Evolutionary conservation across 2,329 filamentous ascomycete genomes (phyloP), one percentile per base, ranked within the genome.

Genomic region (Geoglossum cookeanum): DNA sequence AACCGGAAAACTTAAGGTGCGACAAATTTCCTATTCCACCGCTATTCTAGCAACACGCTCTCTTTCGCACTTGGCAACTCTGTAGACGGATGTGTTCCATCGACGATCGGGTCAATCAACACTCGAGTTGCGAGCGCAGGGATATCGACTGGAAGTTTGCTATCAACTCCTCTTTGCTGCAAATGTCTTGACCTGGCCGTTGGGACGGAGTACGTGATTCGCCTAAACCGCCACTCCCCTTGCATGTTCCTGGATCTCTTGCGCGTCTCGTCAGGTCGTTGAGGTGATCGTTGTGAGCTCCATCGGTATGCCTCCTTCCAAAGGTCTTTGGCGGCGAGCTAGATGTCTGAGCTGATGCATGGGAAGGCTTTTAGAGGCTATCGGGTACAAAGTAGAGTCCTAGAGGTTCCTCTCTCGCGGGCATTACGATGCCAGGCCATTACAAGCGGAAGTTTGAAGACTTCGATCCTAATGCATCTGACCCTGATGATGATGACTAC

Each of bases 401-500:
- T 22, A 5, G 17, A n/a, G 22, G 11, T 22, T 17, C 17, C 29
- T 53, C 30, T 37, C 29, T 35, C 37, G 37, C 45, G 17, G 9
- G 17, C 17, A 22, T 39, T 17, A 58, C 52, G 17, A 58, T 58
- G 57, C 45, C 57, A 13, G 39, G 15, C 45, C 56, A 42, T 35
- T 37, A 47, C 35, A 59, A 59, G 42, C 58, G 58, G n/a, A 59
- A 58, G 32, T 3, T 59, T 17, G 55, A 58, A 35, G 58, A 59
- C 37, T 58, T 51, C 33, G 56, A 59, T 54, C 58, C 58, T 4
- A 59, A 13, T 48, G 58, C 49, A 47, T 59, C 58, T 32, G 58
- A 59, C 33, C 58, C 58, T 9, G 57, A 59, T 27, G 57, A 58
- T 22, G 42, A 51, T 9, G 49, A 58, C 32, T 58, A 58, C 45